These are phyloP conservation scores for Acrodontium crateriforme DNA, from an alignment of 2,329 filamentous ascomycete genomes.

Conservation along the genomic window DNA sequence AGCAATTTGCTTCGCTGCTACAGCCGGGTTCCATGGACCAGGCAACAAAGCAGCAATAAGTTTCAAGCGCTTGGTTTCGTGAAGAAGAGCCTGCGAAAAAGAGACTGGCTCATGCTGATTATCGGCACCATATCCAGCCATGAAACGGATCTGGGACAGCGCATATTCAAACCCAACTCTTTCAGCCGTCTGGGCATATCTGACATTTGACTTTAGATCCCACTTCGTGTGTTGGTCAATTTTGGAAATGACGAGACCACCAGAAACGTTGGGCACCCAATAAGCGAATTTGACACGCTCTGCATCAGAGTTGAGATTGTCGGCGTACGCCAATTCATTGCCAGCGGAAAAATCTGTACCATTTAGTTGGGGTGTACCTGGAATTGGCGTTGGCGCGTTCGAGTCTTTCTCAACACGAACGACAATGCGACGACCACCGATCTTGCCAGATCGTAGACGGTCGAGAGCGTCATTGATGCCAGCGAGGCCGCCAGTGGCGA, in stretches of 20 bases:
- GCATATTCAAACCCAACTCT: slow-evolving; percentile 38
- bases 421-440: slow-evolving; percentile 57
- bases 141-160: slow-evolving; percentile 40
- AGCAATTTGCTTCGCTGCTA: slow-evolving; percentile 41
- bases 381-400: slow-evolving; percentile 6
- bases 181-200: slow-evolving; percentile 37
- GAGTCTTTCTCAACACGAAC: slow-evolving; percentile 27
- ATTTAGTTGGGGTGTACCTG: slow-evolving; percentile 3
- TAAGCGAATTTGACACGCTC: slow-evolving; percentile 36
- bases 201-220: slow-evolving; percentile 36
- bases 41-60: slow-evolving; percentile 39
- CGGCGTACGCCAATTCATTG: slow-evolving; percentile 19
- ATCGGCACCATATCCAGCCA: slow-evolving; percentile 29
- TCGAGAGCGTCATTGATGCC: slow-evolving; percentile 57
- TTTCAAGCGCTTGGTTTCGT: slow-evolving; percentile 34
- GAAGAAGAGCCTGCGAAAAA: slow-evolving; percentile 37
- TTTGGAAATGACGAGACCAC: slow-evolving; percentile 39
- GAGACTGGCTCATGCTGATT: slow-evolving; percentile 41
- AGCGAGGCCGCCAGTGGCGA: slow-evolving; percentile 47
- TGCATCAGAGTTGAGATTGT: slow-evolving; percentile 29
- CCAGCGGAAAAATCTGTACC: slow-evolving; percentile 5
- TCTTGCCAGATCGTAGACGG: slow-evolving; percentile 48
- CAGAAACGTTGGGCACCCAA: slow-evolving; percentile 42
- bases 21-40: slow-evolving; percentile 37
- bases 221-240: slow-evolving; percentile 37